These are phyloP conservation scores for Hypoxylon sp. DNA, from an alignment of 2,329 filamentous ascomycete genomes.

Conservation along the genomic window DNA sequence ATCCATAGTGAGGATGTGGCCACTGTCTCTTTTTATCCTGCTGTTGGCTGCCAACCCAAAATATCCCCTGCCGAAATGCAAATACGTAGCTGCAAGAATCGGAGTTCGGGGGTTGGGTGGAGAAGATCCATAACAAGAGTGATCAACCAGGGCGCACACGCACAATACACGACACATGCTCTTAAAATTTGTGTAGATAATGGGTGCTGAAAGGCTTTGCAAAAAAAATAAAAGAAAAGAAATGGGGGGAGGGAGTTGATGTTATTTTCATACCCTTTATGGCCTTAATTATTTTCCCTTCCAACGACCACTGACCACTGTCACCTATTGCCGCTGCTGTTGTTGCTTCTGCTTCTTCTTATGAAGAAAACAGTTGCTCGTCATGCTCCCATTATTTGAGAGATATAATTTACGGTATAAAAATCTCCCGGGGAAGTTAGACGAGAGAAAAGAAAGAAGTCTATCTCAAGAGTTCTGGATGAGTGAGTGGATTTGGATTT, in stretches of 20 bases:
- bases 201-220: constrained; percentile 43
- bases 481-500: constrained; percentile 25
- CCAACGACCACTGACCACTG: constrained; percentile 39
- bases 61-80: constrained; percentile 45
- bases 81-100: constrained; percentile 45
- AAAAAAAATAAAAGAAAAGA: constrained; percentile 29
- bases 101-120: constrained; percentile 44
- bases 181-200: constrained; percentile 46
- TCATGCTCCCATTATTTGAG: constrained; percentile 53
- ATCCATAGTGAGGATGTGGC: constrained; percentile 43
- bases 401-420: constrained; percentile 53
- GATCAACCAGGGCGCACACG: constrained; percentile 49
- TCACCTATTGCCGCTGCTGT: constrained; percentile 43
- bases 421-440: constrained; percentile 27
- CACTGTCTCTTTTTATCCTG: constrained; percentile 38
- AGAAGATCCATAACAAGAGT: constrained; percentile 46
- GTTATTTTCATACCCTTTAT: constrained; percentile 54
- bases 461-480: constrained; percentile 41
- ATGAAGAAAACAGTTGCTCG: constrained; percentile 47
- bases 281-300: constrained; percentile 37
- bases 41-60: constrained; percentile 44
- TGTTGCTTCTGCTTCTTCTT: constrained; percentile 42
- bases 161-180: constrained; percentile 46
- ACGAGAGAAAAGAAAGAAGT: constrained; percentile 33
- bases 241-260: constrained; percentile 43